These are phyloP conservation scores for Saccharum officinarum DNA, from an alignment of 176 grass and related monocot genomes.

Conservation along the genomic window DNA sequence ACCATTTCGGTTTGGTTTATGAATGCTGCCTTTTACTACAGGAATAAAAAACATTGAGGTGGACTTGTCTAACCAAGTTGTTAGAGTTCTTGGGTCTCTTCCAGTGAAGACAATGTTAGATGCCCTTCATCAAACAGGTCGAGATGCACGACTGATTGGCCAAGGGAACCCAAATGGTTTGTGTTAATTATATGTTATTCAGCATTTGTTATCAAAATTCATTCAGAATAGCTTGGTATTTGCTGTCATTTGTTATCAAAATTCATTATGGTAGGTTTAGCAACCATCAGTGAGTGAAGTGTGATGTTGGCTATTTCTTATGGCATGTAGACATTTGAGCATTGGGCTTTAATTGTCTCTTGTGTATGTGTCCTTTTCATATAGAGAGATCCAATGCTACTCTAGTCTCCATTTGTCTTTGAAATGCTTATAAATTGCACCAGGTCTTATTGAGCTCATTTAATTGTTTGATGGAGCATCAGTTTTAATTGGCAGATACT, in stretches of 20 bases:
- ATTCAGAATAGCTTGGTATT: background rate
- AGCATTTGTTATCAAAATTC: slow-evolving; percentile 5
- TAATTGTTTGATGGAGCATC: background rate
- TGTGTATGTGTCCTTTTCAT: background rate
- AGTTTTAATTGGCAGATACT: slow-evolving; percentile 8
- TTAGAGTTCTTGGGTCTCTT: slow-evolving; percentile 77
- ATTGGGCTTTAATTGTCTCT: background rate
- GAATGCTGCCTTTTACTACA: slow-evolving; percentile 30
- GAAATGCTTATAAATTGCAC: background rate
- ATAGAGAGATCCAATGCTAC: background rate
- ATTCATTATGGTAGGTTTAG: background rate
- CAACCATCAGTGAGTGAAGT: background rate
- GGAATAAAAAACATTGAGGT: slow-evolving; percentile 86
- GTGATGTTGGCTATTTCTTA: background rate
- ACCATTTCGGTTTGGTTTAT: slow-evolving; percentile 25
- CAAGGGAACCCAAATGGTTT: slow-evolving; percentile 94
- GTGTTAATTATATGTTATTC: slow-evolving; percentile 28
- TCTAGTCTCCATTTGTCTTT: background rate
- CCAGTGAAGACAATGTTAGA: slow-evolving; percentile 85
- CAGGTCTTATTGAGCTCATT: background rate
- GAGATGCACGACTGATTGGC: slow-evolving; percentile 73
- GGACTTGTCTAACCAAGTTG: slow-evolving; percentile 87
- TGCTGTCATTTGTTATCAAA: background rate
- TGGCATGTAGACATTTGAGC: slow-evolving; percentile 1
- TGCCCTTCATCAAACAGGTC: slow-evolving; percentile 70